These are phyloP conservation scores for Amanita jacksonii DNA, from an alignment of 768 basidiomycete species.

Conservation along the genomic window DNA sequence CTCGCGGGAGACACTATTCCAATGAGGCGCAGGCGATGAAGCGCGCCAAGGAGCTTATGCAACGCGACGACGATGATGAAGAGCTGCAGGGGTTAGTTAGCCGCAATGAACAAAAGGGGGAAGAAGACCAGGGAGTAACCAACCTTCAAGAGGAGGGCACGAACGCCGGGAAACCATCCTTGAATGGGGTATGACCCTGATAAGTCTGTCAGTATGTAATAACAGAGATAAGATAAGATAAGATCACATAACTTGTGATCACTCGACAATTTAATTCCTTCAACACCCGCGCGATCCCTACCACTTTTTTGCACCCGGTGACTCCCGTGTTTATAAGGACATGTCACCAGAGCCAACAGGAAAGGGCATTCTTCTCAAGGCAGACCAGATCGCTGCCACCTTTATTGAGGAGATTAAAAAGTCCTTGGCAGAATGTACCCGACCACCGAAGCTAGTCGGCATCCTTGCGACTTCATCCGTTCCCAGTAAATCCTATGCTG, in stretches of 20 bases:
- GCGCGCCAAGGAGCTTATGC: slow-evolving; percentile 56
- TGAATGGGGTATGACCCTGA: slow-evolving; percentile 24
- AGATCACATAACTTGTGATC: not conserved
- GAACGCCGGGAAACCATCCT: too few species aligned
- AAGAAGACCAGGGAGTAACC: too few species aligned
- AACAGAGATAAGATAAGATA: slow-evolving; percentile 9
- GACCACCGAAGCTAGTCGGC: slow-evolving; percentile 73
- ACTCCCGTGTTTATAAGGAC: too few species aligned
- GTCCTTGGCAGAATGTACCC: slow-evolving; percentile 26
- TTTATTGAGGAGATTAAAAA: slow-evolving; percentile 63
- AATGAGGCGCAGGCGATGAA: slow-evolving; percentile 93
- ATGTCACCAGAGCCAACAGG: slow-evolving; percentile 24
- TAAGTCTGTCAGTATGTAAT: too few species aligned
- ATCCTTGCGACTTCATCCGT: slow-evolving; percentile 81
- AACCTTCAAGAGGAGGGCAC: too few species aligned
- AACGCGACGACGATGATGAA: slow-evolving; percentile 39
- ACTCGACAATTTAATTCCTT: not conserved
- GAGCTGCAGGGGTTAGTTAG: too few species aligned
- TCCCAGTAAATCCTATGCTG: slow-evolving; percentile 75
- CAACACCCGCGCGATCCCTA: too few species aligned
- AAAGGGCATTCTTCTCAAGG: slow-evolving; percentile 73
- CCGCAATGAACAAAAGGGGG: too few species aligned
- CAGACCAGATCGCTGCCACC: slow-evolving; percentile 61
- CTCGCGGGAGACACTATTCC: slow-evolving; percentile 78
- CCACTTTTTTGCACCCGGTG: too few species aligned